Conservation (phyloP, 2,329 filamentous ascomycete genomes). For the Sporothrix curviconia region DNA sequence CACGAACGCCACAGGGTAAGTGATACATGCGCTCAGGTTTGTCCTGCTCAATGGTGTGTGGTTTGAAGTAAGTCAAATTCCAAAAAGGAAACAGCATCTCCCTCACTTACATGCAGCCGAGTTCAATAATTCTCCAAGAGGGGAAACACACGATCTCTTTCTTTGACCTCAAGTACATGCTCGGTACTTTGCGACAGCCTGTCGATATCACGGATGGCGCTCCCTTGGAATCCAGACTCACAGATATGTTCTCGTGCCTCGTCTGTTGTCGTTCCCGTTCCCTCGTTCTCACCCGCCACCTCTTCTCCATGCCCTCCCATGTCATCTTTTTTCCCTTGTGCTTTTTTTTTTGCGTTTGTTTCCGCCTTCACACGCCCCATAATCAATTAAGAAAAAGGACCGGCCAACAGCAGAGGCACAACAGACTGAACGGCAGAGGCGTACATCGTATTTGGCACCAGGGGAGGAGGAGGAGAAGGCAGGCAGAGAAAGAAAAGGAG, state of each 20-base stretch:
- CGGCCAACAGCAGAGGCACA: neutral
- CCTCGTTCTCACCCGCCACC: neutral
- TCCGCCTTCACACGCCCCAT: neutral
- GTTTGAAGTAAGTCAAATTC: too few relatives aligned
- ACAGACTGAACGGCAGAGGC: neutral
- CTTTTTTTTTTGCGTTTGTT: neutral
- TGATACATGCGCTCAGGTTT: too few relatives aligned
- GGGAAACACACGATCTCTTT: neutral
- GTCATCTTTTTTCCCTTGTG: neutral
- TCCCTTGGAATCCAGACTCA: neutral
- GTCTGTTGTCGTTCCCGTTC: neutral
- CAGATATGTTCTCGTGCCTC: neutral
- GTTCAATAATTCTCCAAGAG: too few relatives aligned
- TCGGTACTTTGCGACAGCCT: neutral
- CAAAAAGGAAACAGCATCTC: too few relatives aligned
- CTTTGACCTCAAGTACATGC: neutral
- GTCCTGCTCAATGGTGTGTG: too few relatives aligned
- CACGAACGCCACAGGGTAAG: too few relatives aligned
- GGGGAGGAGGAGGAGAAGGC: neutral
- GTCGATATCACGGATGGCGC: too few relatives aligned
- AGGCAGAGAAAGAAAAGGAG: neutral
- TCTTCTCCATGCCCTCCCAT: neutral
- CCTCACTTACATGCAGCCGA: too few relatives aligned
- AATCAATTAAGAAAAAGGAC: neutral
- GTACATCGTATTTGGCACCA: neutral